These are phyloP conservation scores for Decorospora gaudefroyi DNA, from an alignment of 2,329 filamentous ascomycete genomes.

Conservation along the genomic window DNA sequence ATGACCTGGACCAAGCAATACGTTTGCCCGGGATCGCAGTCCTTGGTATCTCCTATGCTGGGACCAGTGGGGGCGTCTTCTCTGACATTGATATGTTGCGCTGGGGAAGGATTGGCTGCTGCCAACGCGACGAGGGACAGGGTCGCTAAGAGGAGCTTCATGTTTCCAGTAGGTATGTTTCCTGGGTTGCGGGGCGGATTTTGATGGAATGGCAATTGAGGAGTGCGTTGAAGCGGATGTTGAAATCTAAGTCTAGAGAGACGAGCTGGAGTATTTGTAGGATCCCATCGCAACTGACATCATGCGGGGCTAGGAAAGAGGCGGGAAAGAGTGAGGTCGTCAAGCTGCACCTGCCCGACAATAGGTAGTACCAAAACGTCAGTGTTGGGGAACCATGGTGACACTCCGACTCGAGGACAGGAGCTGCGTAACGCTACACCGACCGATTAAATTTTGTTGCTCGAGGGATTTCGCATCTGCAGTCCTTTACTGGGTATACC, in stretches of 20 bases:
- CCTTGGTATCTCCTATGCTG: not conserved
- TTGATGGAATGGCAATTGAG: not conserved
- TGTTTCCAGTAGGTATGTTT: not conserved
- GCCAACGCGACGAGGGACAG: not conserved
- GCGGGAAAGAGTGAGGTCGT: conserved; percentile 9
- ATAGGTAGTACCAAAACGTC: not conserved
- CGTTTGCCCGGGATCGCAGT: conserved; percentile 12
- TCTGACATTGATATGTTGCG: not conserved
- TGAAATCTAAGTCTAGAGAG: no score
- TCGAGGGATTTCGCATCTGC: not conserved
- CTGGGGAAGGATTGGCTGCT: conserved; percentile 11
- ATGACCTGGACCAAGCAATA: conserved; percentile 23
- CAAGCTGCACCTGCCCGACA: not conserved
- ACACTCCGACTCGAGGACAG: not conserved
- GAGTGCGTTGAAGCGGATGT: no score
- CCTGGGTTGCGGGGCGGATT: not conserved
- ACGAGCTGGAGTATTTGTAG: conserved; percentile 1
- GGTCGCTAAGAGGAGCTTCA: conserved; percentile 9
- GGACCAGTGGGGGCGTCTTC: not conserved
- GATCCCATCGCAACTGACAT: not conserved
- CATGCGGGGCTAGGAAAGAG: conserved; percentile 1
- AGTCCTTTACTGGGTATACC: not conserved
- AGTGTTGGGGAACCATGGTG: not conserved
- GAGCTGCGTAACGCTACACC: conserved; percentile 1
- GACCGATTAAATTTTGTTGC: not conserved